Conservation (phyloP, 164 flowering plant genomes). For the Sedum album region DNA sequence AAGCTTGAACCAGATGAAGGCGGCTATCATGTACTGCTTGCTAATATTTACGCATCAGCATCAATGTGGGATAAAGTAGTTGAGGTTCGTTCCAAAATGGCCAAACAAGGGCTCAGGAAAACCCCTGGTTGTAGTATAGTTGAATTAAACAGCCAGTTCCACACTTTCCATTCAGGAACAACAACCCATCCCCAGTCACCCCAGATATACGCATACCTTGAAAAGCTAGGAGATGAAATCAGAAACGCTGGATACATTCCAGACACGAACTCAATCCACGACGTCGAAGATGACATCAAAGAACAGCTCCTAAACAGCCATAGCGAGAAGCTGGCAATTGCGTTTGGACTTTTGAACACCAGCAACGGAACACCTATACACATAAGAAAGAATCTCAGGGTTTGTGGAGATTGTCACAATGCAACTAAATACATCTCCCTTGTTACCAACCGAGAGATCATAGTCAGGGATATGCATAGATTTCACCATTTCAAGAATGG, state of each 20-base stretch:
- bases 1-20: conserved; percentile 67
- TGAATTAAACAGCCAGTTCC: conserved; percentile 64
- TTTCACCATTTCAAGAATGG: too few species aligned
- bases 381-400: too few species aligned
- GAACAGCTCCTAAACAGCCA: conserved; percentile 66
- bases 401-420: too few species aligned
- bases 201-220: conserved; percentile 56
- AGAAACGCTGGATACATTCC: conserved; percentile 73
- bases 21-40: conserved; percentile 76
- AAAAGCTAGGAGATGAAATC: conserved; percentile 39
- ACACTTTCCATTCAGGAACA: conserved; percentile 75
- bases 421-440: too few species aligned
- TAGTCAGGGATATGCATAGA: too few species aligned
- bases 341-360: conserved; percentile 70
- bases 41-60: conserved; percentile 63
- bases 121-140: conserved; percentile 83
- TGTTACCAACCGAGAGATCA: too few species aligned
- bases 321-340: conserved; percentile 86
- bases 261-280: conserved; percentile 62
- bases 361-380: conserved; percentile 68
- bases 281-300: conserved; percentile 75
- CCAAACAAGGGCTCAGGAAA: conserved; percentile 56
- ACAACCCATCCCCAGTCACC: conserved; percentile 63
- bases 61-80: conserved; percentile 82
- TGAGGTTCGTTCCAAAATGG: conserved; percentile 59